Percentiles rank a stretch among this genome's conserved stretches.
Evolutionary conservation across 768 basidiomycete genomes (phyloP).

Genomic region (Russula sp.): DNA sequence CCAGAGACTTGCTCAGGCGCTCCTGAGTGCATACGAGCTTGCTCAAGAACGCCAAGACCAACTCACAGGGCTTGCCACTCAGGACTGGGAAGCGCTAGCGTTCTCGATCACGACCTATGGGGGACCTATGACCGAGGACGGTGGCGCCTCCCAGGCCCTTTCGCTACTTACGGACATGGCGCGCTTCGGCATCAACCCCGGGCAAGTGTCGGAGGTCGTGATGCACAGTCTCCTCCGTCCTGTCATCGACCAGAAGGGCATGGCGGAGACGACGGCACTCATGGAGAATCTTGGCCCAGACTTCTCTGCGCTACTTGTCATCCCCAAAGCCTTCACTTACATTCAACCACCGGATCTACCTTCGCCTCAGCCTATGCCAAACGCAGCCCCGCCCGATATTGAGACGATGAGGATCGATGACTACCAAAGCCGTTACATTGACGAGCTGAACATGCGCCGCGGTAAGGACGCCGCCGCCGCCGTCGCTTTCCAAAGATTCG

Average conservation of each 20-base stretch:
- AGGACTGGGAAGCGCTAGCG: slow-evolving; percentile 45
- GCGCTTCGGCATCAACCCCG: slow-evolving; percentile 8
- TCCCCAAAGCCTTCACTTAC: neutral
- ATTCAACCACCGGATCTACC: slow-evolving; percentile 15
- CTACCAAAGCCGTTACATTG: slow-evolving; percentile 30
- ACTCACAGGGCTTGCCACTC: slow-evolving; percentile 31
- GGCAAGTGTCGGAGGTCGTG: slow-evolving; percentile 8
- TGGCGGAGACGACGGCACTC: slow-evolving; percentile 3
- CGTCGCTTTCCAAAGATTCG: slow-evolving; percentile 47
- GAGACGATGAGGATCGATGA: slow-evolving; percentile 26
- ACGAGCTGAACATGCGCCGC: slow-evolving; percentile 26
- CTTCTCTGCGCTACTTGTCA: slow-evolving; percentile 33
- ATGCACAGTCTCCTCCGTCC: slow-evolving; percentile 11
- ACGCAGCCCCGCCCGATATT: neutral
- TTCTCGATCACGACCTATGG: slow-evolving; percentile 31
- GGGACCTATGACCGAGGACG: slow-evolving; percentile 13
- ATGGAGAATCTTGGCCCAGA: slow-evolving; percentile 28
- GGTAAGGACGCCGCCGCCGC: slow-evolving; percentile 28
- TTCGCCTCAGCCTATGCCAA: slow-evolving; percentile 1
- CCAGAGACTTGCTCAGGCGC: slow-evolving; percentile 33
- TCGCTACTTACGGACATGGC: slow-evolving; percentile 22
- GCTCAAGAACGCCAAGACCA: slow-evolving; percentile 29
- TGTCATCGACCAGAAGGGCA: slow-evolving; percentile 15
- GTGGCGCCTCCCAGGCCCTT: slow-evolving; percentile 20
- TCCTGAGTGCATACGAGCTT: slow-evolving; percentile 44